These are phyloP conservation scores for Pholiota molesta DNA, from an alignment of 768 basidiomycete species.

Conservation along the genomic window DNA sequence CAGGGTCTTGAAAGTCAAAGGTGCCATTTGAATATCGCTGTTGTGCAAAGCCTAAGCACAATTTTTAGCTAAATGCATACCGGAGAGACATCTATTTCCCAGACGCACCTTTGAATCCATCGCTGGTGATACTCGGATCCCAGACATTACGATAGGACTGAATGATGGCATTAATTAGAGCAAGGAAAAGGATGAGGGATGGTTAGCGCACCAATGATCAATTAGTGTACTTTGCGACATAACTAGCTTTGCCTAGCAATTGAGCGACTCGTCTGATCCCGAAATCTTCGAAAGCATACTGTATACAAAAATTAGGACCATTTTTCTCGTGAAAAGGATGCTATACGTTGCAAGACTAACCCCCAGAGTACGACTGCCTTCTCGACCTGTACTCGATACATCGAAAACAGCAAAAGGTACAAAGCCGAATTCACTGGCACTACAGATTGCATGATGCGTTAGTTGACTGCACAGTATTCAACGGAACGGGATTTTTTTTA, in stretches of 20 bases:
- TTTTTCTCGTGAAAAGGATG: neutral
- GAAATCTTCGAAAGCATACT: conserved; percentile 79
- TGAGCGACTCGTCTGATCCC: conserved; percentile 70
- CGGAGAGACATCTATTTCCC: neutral
- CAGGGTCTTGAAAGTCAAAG: conserved; percentile 58
- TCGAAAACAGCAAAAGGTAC: conserved; percentile 68
- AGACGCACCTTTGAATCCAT: conserved; percentile 58
- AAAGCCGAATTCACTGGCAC: conserved; percentile 59
- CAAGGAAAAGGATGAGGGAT: neutral
- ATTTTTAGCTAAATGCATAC: neutral
- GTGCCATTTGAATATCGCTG: conserved; percentile 68
- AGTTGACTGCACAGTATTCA: neutral
- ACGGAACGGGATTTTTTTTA: conserved; percentile 27
- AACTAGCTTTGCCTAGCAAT: conserved; percentile 58
- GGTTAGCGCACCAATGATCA: conserved; percentile 54
- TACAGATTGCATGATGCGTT: too few species aligned
- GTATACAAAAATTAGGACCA: neutral
- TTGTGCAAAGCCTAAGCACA: conserved; percentile 56
- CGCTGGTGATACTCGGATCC: conserved; percentile 59
- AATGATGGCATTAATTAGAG: neutral
- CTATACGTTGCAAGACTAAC: conserved; percentile 28
- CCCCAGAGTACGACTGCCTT: conserved; percentile 71
- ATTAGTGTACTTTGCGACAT: conserved; percentile 58
- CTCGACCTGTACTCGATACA: conserved; percentile 61
- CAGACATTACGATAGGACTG: conserved; percentile 73